Percentiles rank a stretch among this genome's conserved stretches.
Conservation (phyloP, 2,329 filamentous ascomycete genomes). For the Fusarium xyrophilum region DNA sequence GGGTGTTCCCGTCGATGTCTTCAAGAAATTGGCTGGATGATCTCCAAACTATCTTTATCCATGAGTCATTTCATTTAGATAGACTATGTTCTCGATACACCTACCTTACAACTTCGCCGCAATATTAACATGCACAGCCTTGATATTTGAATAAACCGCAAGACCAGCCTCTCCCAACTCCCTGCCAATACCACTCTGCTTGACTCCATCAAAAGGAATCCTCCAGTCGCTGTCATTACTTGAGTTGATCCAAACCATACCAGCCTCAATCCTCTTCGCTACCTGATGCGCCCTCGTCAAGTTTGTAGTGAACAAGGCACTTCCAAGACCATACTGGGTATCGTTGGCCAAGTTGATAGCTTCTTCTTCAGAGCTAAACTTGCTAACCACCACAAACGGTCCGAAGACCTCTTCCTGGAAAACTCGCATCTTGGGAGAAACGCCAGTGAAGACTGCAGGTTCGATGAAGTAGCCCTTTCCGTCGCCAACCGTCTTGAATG, state of each 20-base stretch:
- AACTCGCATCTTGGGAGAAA: conserved; percentile 52
- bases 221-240: conserved; percentile 54
- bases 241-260: conserved; percentile 62
- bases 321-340: conserved; percentile 66
- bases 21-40: background rate
- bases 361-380: conserved; percentile 53
- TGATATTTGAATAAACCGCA: conserved; percentile 53
- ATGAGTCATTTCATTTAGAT: background rate
- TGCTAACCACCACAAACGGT: conserved; percentile 52
- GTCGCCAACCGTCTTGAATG: conserved; percentile 40
- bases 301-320: conserved; percentile 67
- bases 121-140: conserved; percentile 55
- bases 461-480: conserved; percentile 56
- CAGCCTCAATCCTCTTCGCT: conserved; percentile 65
- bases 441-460: conserved; percentile 55
- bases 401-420: conserved; percentile 58
- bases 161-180: conserved; percentile 56
- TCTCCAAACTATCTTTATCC: rapidly evolving
- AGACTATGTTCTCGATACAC: background rate
- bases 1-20: background rate
- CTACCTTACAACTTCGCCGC: conserved; percentile 31
- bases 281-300: conserved; percentile 57
- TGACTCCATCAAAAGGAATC: conserved; percentile 56
- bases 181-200: conserved; percentile 57
- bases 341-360: conserved; percentile 55